Conservation (phyloP, 495 filamentous ascomycete species). For the Aspergillus bridgeri region DNA sequence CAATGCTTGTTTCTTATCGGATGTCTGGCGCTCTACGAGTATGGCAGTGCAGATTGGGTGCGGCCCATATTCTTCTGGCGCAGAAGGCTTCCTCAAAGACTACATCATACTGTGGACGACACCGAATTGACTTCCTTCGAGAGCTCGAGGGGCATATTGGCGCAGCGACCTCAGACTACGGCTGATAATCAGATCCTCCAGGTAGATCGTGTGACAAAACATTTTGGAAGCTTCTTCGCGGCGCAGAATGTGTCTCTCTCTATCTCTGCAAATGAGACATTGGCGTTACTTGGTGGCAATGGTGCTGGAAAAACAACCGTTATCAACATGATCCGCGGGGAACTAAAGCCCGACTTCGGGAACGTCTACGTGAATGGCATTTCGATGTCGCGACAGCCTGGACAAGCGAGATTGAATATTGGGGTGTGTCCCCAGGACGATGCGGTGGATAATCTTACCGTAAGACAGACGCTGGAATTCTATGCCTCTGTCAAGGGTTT, state of each 20-base stretch:
- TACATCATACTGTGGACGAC: background rate
- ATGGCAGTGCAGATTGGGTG: background rate
- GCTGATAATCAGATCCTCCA: background rate
- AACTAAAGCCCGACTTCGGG: background rate
- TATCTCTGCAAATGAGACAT: background rate
- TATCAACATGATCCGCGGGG: background rate
- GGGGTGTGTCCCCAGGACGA: slow-evolving; percentile 2
- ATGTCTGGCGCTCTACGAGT: background rate
- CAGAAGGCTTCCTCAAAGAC: background rate
- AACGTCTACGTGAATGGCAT: slow-evolving; percentile 3
- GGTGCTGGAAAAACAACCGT: background rate
- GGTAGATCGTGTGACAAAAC: background rate
- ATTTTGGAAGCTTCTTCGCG: background rate
- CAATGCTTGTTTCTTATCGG: background rate
- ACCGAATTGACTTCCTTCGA: background rate
- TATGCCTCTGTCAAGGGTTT: background rate
- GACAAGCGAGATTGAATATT: background rate
- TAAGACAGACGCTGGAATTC: background rate
- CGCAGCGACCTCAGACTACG: background rate
- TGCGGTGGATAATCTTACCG: background rate
- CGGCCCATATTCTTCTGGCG: background rate
- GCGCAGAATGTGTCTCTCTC: background rate
- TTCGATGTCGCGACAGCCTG: background rate
- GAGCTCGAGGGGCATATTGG: background rate
- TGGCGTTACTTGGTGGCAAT: background rate